These are phyloP conservation scores for barrel medic (Medicago truncatula) DNA, from an alignment of 306 rosid species.

Conservation along the genomic window MtrunA17r5.0-ANR NC_053042.1:39626501-39627000, in stretches of 20 bases:
- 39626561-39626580: too few relatives aligned
- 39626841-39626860: slow-evolving; percentile 20
- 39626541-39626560: too few relatives aligned
- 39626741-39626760: slow-evolving; percentile 15
- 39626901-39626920: slow-evolving; percentile 96
- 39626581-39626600: too few relatives aligned
- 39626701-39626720: too few relatives aligned
- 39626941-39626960: slow-evolving; percentile 94
- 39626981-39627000: slow-evolving; percentile 95
- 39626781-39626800: slow-evolving; percentile 19
- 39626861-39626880: slow-evolving; percentile 16
- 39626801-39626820: not conserved
- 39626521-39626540: too few relatives aligned
- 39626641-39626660: too few relatives aligned
- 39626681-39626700: too few relatives aligned
- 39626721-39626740: too few relatives aligned
- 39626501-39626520: too few relatives aligned
- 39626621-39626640: too few relatives aligned
- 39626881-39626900: slow-evolving; percentile 45
- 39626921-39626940: slow-evolving; percentile 77
- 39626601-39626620: too few relatives aligned
- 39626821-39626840: slow-evolving; percentile 27
- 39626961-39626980: slow-evolving; percentile 93
- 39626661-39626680: too few relatives aligned
- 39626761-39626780: slow-evolving; percentile 8